Percentiles rank a stretch among this genome's conserved stretches.
phyloP scores from a whole-genome alignment of 371 early-diverging fungal genomes.

The Mucor ambiguus region DNA sequence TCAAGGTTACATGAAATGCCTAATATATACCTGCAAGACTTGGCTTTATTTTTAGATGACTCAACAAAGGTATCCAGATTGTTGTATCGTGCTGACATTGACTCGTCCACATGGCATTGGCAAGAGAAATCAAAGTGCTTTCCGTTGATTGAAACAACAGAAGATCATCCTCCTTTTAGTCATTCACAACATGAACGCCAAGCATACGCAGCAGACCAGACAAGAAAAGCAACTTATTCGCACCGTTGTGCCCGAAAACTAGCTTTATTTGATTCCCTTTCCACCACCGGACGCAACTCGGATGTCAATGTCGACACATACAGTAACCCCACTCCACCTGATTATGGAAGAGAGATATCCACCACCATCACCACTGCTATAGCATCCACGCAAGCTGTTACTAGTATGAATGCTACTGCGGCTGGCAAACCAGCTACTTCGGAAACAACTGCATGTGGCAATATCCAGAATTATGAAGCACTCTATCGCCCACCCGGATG shows the following conservation, averaged over 20 bases:
- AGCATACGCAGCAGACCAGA: background rate
- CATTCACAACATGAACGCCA: background rate
- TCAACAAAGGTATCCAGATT: background rate
- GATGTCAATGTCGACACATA: too few species aligned
- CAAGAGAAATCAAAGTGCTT: slow-evolving; percentile 14
- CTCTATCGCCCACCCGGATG: background rate
- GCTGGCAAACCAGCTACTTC: background rate
- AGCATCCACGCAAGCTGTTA: background rate
- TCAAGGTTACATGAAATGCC: slow-evolving; percentile 6
- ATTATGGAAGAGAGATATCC: background rate
- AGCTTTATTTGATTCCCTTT: background rate
- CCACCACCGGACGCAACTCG: background rate
- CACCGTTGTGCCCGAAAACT: background rate
- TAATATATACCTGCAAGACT: background rate
- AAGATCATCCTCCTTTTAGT: background rate
- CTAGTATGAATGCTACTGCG: background rate
- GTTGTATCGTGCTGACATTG: background rate
- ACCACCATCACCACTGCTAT: too few species aligned
- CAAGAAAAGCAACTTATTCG: background rate
- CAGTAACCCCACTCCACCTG: background rate
- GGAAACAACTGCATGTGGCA: background rate
- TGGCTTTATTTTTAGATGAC: background rate
- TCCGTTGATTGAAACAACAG: background rate
- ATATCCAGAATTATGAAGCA: background rate
- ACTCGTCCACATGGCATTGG: slow-evolving; percentile 8